Base-by-base conservation (phyloP, 2,329 filamentous ascomycete genomes). In the Annulohypoxylon truncatum region DNA sequence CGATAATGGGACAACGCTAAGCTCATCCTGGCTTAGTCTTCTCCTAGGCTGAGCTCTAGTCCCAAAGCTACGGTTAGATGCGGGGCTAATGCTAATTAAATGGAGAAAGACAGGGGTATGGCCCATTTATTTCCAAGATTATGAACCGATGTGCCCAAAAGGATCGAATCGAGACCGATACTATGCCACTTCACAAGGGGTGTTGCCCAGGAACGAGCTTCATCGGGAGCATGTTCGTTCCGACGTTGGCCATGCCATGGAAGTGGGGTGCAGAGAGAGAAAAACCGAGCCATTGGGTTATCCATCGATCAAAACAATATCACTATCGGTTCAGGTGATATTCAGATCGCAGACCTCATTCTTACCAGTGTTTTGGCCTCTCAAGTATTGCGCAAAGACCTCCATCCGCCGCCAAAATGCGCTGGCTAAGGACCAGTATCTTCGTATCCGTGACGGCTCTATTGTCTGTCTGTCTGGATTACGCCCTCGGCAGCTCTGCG, bases 351-450 rank as follows among this genome's bases (percentile, higher is more conserved):
- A n/a, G n/a, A n/a, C n/a, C n/a, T n/a, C 4, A 10, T 31, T 44
- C 40, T 22, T 10, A 12, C 15, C 10, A 2, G 15, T 22, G 40
- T 31, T 22, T 20, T 12, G 18, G 7, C 18, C 40, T 44, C 40
- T 44, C 24, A 52, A 53, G 31, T 40, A 24, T 53, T 24, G 10
- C 31, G 10, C 12, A 12, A 53, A 53, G 29, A 9, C 35, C 24
- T 48, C 15, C 7, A 35, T 18, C 48, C n/a, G 15, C n/a, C n/a
- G 33, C 22, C 20, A 29, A 12, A 26, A 60, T 60, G 48, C 57
- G 48, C 35, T 60, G 57, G 57, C 18, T 60, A 51, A 42, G 50
- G 31, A 46, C 24, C 47, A 44, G 22, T 31, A 9, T 60, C 24
- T 35, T 60, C 13, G 20, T 51, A 51, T 44, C 35, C 20, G 57